A percentile compares a stretch with the other conserved stretches of the same genome.
These are phyloP conservation scores for Hericium rajendrae DNA, from an alignment of 768 basidiomycete genomes.

Conservation along the genomic window DNA sequence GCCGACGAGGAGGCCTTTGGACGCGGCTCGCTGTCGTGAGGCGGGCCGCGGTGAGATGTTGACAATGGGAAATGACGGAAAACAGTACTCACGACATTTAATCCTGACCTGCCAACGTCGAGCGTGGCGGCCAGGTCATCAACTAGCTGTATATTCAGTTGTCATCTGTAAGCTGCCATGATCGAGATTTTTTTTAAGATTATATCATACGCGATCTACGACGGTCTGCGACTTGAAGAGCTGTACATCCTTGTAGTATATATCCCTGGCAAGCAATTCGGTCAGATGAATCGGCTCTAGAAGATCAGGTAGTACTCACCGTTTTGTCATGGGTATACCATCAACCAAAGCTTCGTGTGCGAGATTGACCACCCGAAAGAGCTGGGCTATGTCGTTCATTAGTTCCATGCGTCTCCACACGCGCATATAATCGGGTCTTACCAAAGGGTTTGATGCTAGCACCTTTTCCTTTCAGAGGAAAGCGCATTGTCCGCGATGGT, in stretches of 20 bases:
- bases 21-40: conserved; percentile 60
- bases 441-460: conserved; percentile 34
- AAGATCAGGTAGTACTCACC: conserved; percentile 1
- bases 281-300: background rate
- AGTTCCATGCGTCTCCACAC: background rate
- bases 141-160: conserved; percentile 45
- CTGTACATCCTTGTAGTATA: conserved; percentile 78
- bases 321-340: conserved; percentile 31
- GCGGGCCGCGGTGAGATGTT: too few relatives aligned
- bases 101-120: conserved; percentile 56
- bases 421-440: conserved; percentile 13
- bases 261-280: conserved; percentile 43
- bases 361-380: conserved; percentile 56
- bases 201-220: conserved; percentile 57
- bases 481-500: conserved; percentile 23
- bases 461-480: conserved; percentile 26
- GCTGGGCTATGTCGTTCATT: conserved; percentile 39
- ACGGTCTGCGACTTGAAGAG: conserved; percentile 71
- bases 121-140: conserved; percentile 88
- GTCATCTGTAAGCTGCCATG: too few relatives aligned
- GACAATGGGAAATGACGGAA: background rate
- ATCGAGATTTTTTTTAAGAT: background rate
- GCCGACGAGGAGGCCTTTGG: conserved; percentile 83
- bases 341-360: conserved; percentile 58
- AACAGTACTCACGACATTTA: conserved; percentile 45